phyloP scores from a whole-genome alignment of 2,329 filamentous ascomycete genomes.

The Colletotrichum filicis region DNA sequence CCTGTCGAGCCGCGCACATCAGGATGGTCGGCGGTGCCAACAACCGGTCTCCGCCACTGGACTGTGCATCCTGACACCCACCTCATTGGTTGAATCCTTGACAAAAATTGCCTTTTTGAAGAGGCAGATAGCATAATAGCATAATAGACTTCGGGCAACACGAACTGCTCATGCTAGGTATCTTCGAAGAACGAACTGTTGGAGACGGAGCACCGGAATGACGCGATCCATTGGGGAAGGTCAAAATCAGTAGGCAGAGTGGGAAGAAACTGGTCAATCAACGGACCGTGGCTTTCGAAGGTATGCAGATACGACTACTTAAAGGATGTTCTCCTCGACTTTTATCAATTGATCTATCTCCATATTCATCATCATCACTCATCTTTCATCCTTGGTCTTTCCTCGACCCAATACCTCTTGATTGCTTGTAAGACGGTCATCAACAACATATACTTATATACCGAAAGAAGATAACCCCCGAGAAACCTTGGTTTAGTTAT shows the following conservation, averaged over 20 bases:
- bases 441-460: not conserved
- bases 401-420: not conserved
- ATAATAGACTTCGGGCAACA: constrained; percentile 18
- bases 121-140: constrained; percentile 23
- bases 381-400: not conserved
- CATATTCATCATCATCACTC: not conserved
- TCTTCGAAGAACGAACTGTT: constrained; percentile 16
- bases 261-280: not conserved
- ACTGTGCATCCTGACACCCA: not conserved
- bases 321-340: not conserved
- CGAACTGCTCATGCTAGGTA: not conserved
- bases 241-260: not conserved
- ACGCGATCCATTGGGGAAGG: not conserved
- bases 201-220: constrained; percentile 5
- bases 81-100: not conserved
- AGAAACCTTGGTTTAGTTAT: not conserved
- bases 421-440: not conserved
- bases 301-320: not conserved
- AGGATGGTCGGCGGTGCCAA: constrained; percentile 12
- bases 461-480: not conserved
- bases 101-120: not conserved
- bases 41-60: not conserved
- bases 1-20: not conserved
- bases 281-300: not conserved
- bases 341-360: not conserved